Base-by-base conservation (phyloP, 805 yeast genomes). In the Candida anglica region DNA sequence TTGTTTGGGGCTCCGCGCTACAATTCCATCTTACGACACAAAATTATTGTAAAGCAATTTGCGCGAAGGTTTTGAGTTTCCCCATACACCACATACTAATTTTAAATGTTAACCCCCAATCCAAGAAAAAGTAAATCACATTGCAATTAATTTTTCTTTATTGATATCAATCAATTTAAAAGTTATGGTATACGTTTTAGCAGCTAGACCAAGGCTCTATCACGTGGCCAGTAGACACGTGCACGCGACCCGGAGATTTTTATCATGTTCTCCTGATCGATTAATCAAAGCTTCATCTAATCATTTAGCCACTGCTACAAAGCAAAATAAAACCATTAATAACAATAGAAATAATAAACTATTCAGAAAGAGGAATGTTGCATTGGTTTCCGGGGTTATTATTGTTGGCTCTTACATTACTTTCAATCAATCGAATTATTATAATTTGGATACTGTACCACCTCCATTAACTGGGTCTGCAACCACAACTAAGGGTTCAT, bases 401-500 rank as follows among this genome's bases (percentile, higher is more conserved):
- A 60, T 66, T n/a, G 63, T 66, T 15, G 71, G 71, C 7, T 60
- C 69, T 5, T 66, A 60, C 36, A 60, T 66, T 15, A 45, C 67
- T 3, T 59, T 66, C 44, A 60, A 56, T 37, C 67, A 53, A 39
- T 51, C 66, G 19, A 60, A 61, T 37, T 64, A 66, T 44, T 66
- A 64, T 38, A 63, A 63, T 31, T 56, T 65, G 46, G 73, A 66
- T 33, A 58, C 67, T 3, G 41, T 60, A 13, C 65, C 64, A 5
- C 41, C 58, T 8, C 15, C 21, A 13, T 41, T 40, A 8, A 37
- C 40, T 15, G 38, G 30, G 28, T 24, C 18, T 26, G 44, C 37
- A 23, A 43, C 31, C 16, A 36, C 7, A 5, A 6, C 14, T n/a
- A 8, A 18, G 9, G 34, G 28, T n/a, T 8, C 7, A 14, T n/a